Evolutionary conservation across 805 yeast genomes (phyloP), one percentile per base, ranked within the genome.

Genomic region (Metschnikowia peoriensis): DNA sequence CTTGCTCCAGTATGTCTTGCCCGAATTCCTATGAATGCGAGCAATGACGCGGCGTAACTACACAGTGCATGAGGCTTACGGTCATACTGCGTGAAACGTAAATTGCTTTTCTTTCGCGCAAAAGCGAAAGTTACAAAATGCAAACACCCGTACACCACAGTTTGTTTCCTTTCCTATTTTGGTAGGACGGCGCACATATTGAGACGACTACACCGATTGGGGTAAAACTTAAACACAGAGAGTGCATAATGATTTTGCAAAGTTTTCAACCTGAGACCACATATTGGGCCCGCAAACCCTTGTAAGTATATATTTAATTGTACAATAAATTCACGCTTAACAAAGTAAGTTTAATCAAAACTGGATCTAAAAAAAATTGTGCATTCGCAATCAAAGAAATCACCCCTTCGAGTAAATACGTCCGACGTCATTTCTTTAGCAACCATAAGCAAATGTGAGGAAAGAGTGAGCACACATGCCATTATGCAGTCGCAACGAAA

Each of bases 171-270:
- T 49, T 50, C 59, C 53, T 14, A 28, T n/a, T 44, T 46, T 10
- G 59, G 53, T 42, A 29, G 40, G 39, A 37, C 44, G 47, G 55
- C 53, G 52, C 48, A 51, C 55, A 38, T 51, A 51, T 43, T 43
- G 53, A 49, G 50, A 46, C 46, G 35, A n/a, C 32, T 11, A 15
- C 4, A 51, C 54, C 28, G 38, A 47, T 41, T 27, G 9, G 57
- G 55, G 46, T 12, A 39, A 12, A 51, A 46, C 15, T 39, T 40
- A 46, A 52, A 52, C 47, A 54, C 34, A 37, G 40, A 28, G 44
- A 49, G 51, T 56, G 57, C 59, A 54, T 53, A 47, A 34, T 35
- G 50, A 4, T 7, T 17, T 16, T 45, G 53, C 49, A 50, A 50
- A 38, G 46, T 41, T 28, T 41, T 28, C 22, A 29, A 40, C 39